Base-by-base conservation (phyloP, 257 asterid species). In the Ilex aquifolium region DNA sequence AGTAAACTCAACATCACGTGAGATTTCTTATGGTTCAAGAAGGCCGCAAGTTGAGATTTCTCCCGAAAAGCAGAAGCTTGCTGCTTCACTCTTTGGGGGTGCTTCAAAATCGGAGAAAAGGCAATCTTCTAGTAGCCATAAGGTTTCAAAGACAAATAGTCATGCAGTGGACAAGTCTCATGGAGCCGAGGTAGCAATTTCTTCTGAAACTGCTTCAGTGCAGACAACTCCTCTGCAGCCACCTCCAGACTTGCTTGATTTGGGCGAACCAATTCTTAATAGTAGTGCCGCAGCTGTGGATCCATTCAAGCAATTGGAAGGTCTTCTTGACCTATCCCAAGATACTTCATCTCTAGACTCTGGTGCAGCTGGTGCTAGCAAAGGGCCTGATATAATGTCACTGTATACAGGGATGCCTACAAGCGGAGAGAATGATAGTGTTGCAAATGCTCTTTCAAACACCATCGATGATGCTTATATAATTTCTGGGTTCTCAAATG, bases 31-130 rank as follows among this genome's bases (percentile, higher is more conserved):
- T 69, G 89, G 80, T 66, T 69, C 90, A 49, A 82, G 79, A 68
- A 83, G 76, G 71, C 85, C 79, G 70, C 82, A 78, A 60, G 70
- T 70, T 4, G 97, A 93, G 61, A 69, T 90, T 63, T 62, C 88
- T 32, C 85, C 95, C 0, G 96, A 90, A 66, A 93, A 85, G 85
- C 95, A 90, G 61, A 90, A 84, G 63, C 79, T 93, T 62, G 99
- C 99, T 5, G 99, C 95, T 63, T 93, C 96, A 21, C 91, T 93
- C 59, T 93, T 93, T 27, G 99, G 99, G 31, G 88, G 80, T 46
- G 31, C 64, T 40, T 70, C 88, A 55, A 87, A 81, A 74, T 36
- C 88, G n/a, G 85, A 82, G 64, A 77, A 75, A 77, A 80, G 79
- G 64, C 85, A 74, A 39, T 73, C 85, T 73, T 63, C 80, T 65